Conservation (phyloP, 2,329 filamentous ascomycete species). For the Fusarium sp. region DNA sequence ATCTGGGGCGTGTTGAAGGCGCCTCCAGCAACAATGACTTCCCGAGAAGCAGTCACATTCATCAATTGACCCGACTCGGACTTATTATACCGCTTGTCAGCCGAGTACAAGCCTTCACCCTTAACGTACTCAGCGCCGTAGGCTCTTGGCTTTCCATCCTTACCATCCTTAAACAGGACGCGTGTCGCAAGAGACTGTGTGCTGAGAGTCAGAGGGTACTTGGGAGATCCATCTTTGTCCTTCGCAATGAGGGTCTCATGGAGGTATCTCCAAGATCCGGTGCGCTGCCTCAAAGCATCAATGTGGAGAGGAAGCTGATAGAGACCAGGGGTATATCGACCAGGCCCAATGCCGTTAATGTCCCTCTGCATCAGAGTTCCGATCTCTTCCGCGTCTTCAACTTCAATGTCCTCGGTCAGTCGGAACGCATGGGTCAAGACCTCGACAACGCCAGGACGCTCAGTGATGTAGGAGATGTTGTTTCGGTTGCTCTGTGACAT, state of each 20-base stretch:
- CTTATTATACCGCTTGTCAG: constrained; percentile 46
- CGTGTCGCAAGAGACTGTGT: constrained; percentile 51
- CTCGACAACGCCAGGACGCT: constrained; percentile 21
- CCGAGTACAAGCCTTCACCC: constrained; percentile 55
- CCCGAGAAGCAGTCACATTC: constrained; percentile 29
- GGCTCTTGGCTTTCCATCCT: constrained; percentile 17
- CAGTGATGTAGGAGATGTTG: constrained; percentile 32
- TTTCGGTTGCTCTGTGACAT: constrained; percentile 32
- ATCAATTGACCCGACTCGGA: constrained; percentile 4
- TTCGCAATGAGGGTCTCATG: constrained; percentile 49
- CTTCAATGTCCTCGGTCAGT: constrained; percentile 21
- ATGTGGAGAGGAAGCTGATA: constrained; percentile 47
- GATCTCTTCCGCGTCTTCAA: constrained; percentile 38
- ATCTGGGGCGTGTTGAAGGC: constrained; percentile 53
- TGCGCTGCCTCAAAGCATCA: constrained; percentile 25
- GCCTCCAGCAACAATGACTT: constrained; percentile 40
- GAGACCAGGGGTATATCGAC: constrained; percentile 45
- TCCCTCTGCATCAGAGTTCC: constrained; percentile 46
- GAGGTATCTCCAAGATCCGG: constrained; percentile 28
- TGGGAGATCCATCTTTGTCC: constrained; percentile 56
- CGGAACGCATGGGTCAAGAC: constrained; percentile 14
- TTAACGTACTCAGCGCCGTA: constrained; percentile 50
- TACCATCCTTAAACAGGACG: constrained; percentile 47
- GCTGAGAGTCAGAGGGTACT: constrained; percentile 57
- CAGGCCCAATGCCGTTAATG: constrained; percentile 40